Base-by-base conservation (phyloP, 2,329 filamentous ascomycete species). In the Pseudogymnoascus sp. region DNA sequence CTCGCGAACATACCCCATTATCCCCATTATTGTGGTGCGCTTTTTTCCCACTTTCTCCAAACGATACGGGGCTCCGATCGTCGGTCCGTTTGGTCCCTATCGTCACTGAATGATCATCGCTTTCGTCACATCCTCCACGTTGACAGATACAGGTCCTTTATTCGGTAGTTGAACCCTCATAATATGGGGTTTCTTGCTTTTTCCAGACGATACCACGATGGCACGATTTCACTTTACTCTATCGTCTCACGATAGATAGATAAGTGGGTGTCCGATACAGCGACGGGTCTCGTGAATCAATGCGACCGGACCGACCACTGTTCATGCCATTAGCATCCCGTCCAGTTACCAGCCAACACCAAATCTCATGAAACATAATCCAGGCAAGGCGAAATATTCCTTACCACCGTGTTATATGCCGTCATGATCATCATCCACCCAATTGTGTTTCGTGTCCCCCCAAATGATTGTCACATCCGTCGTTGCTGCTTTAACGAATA, bases 361-460 rank as follows among this genome's bases (percentile, higher is more conserved):
- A 54, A 54, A 33, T 17, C 44, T 54, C 44, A 31, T 54, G 47
- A 54, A 54, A 54, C 47, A 54, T 54, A 33, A 54, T 54, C 29
- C n/a, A 54, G 47, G 29, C 29, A 33, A 33, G 13, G n/a, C 47
- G 9, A 54, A 54, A 54, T 54, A 54, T 54, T 54, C 47, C 29
- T 33, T 33, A 21, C 29, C n/a, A 33, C n/a, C 47, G 47, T 50
- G 44, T 54, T 33, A 54, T 54, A 54, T 54, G 47, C 47, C 47
- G 47, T 54, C 47, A 33, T 54, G 29, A 21, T 33, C 26, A 54
- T 33, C 47, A 33, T 21, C 29, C 44, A 50, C 17, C 47, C 47
- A 33, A 54, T 54, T 54, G 47, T 54, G 47, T 54, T 54, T 54
- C 47, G 47, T 54, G 47, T 54, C 29, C 47, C 47, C 37, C 47